Evolutionary conservation across 2,329 filamentous ascomycete genomes (phyloP), one percentile per base, ranked within the genome.

Genomic region (Zelopaecilomyces penicillatus): DNA sequence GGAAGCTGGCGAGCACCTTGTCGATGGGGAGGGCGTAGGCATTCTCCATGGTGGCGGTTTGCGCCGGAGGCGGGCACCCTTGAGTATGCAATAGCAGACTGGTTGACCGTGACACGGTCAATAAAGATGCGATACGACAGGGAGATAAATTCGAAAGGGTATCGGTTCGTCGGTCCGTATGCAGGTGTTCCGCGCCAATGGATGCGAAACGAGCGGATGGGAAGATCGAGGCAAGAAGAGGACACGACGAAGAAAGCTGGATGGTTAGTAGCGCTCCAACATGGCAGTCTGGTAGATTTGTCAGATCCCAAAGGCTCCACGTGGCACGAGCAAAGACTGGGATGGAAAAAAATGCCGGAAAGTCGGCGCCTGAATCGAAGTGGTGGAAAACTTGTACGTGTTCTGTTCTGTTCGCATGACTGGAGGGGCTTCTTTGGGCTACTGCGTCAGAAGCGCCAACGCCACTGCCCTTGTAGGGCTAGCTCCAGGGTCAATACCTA

Each of bases 1-100:
- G 64, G 57, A 85, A 80, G 54, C 69, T 65, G 58, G 69, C 66
- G 57, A 85, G 69, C 54, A 84, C 77, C 63, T 78, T 68, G 57
- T 73, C 65, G 60, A 71, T 72, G 53, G 78, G 67, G 57, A 70
- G 72, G 52, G 76, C 69, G 57, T 78, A 84, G 52, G 81, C 80
- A 67, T 70, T 74, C 54, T 83, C 78, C 80, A 85, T 84, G 51
- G 52, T 57, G 54, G 52, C 44, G 38, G 46, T 30, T 40, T 46
- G 46, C 44, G 46, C 46, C 46, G 38, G 39, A 37, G 42, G 36
- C 41, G 48, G 43, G 45, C 45, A 47, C 42, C 19, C 19, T 19
- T 19, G 19, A 19, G 19, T 19, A 19, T 19, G 19, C 19, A 19
- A 19, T 40, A 42, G 43, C 26, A 29, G 30, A 10, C 42, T 31